Percentiles rank a stretch among this genome's conserved stretches.
These are phyloP conservation scores for Xylariaceae sp. DNA, from an alignment of 2,329 filamentous ascomycete genomes.

Conservation along the genomic window DNA sequence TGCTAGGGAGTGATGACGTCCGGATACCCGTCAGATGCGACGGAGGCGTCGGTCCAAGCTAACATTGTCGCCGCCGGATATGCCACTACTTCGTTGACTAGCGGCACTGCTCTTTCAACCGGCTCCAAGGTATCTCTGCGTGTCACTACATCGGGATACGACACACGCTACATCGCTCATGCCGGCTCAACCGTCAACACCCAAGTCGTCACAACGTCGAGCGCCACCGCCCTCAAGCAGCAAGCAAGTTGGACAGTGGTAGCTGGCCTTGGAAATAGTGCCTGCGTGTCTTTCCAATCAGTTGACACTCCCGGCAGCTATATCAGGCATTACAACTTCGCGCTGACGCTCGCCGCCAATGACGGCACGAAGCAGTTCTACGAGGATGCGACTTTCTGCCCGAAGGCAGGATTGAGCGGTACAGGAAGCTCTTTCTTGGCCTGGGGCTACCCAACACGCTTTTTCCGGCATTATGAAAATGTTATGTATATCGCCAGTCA, in stretches of 20 bases:
- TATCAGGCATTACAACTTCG: slow-evolving; percentile 55
- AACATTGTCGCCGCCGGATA: slow-evolving; percentile 61
- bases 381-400: slow-evolving; percentile 64
- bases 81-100: slow-evolving; percentile 43
- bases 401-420: slow-evolving; percentile 49
- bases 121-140: slow-evolving; percentile 53
- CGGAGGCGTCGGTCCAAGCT: slow-evolving; percentile 57
- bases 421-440: slow-evolving; percentile 50
- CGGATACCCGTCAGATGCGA: slow-evolving; percentile 59
- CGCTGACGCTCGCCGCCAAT: slow-evolving; percentile 46
- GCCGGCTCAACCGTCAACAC: slow-evolving; percentile 49
- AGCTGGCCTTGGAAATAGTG: slow-evolving; percentile 54
- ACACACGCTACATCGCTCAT: slow-evolving; percentile 54
- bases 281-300: slow-evolving; percentile 61
- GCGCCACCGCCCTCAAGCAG: slow-evolving; percentile 46
- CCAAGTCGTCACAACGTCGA: slow-evolving; percentile 52
- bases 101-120: slow-evolving; percentile 44
- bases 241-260: slow-evolving; percentile 54
- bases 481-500: slow-evolving; percentile 29
- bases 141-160: slow-evolving; percentile 54
- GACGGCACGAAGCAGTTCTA: slow-evolving; percentile 55
- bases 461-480: slow-evolving; percentile 53
- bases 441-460: slow-evolving; percentile 61
- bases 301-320: slow-evolving; percentile 56
- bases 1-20: slow-evolving; percentile 56